Base-by-base conservation (phyloP, 2,329 filamentous ascomycete genomes). In the Ophiocordyceps camponoti-rufipedis region DNA sequence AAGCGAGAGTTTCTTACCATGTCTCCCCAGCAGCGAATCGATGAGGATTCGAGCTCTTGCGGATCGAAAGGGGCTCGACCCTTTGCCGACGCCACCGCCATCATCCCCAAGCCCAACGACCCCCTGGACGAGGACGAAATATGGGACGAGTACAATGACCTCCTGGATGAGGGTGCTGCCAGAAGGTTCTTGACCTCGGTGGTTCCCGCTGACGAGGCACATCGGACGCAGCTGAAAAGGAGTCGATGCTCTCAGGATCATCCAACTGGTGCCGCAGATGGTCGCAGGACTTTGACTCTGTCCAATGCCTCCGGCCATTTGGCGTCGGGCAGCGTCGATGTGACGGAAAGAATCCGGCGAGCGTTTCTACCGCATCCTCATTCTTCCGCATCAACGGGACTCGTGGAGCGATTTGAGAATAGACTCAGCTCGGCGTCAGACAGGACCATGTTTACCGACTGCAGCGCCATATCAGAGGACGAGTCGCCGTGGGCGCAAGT, bases 111-210 rank as follows among this genome's bases (percentile, higher is more conserved):
- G 3, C 68, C 75, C 1, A 69, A 68, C 41, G 75, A 78, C 4
- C 79, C 76, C 0, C 70, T 80, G 4, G 76, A 67, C 1, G 84
- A 93, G 51, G 89, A 95, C 54, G 89, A 95, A 56, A 74, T 94
- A 2, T 96, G 89, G 89, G 80, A 88, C 44, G 89, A 94, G 61
- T 95, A 93, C 56, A 80, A 96, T 52, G 89, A 95, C 54, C 66
- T 95, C 12, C 74, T 95, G 45, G 83, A 84, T 45, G 80, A 85
- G 11, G 71, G 69, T 10, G 57, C 58, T 1, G 47, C 55, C 31
- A 65, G 66, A 50, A 62, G 62, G 1, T 69, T 70, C 2, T 62
- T 63, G 1, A 77, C 75, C 1, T 64, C 70, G 5, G 71, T 69
- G 1, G 77, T 74, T 1, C 78, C 77, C 1, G 66, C 68, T 28